Percentiles rank a stretch among this genome's conserved stretches.
Conservation (phyloP, 2,329 filamentous ascomycete genomes). For the Aspergillus piperis region DNA sequence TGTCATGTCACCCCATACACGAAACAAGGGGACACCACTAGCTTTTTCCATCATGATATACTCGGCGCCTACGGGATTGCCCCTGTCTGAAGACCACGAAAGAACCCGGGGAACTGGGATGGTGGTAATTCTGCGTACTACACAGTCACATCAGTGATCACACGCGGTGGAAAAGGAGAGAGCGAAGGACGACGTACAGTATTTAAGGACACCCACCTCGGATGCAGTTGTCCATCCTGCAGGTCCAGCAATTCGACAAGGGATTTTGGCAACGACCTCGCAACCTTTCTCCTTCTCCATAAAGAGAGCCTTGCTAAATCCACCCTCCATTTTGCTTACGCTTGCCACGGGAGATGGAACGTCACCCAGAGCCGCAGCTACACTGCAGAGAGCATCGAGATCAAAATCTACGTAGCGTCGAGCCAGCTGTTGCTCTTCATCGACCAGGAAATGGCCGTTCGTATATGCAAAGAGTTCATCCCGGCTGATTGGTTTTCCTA, state of each 20-base stretch:
- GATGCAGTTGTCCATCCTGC: conserved; percentile 30
- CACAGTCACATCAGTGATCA: not conserved
- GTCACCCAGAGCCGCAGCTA: conserved; percentile 17
- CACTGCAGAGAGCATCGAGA: conserved; percentile 25
- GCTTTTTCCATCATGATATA: conserved; percentile 47
- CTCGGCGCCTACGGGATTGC: conserved; percentile 38
- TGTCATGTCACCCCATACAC: conserved; percentile 28
- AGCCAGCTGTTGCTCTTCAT: conserved; percentile 26
- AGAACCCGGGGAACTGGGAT: conserved; percentile 30
- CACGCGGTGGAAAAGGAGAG: not conserved
- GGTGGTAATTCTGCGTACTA: conserved; percentile 24
- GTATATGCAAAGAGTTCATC: conserved; percentile 31
- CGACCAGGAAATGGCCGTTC: conserved; percentile 30
- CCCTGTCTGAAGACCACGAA: conserved; percentile 23
- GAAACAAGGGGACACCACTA: conserved; percentile 33
- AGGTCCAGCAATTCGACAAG: conserved; percentile 33
- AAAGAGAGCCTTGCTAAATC: conserved; percentile 36
- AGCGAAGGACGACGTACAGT: conserved; percentile 18
- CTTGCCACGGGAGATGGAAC: conserved; percentile 17
- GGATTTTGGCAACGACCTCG: conserved; percentile 37
- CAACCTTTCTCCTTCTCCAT: conserved; percentile 30
- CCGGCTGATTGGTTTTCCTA: conserved; percentile 25
- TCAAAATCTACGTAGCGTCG: conserved; percentile 28
- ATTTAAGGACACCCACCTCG: conserved; percentile 35
- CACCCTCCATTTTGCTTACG: conserved; percentile 32